Evolutionary conservation across 2,329 filamentous ascomycete species (phyloP), one percentile per base, ranked within the genome.

Genomic region (Fusarium longipes): DNA sequence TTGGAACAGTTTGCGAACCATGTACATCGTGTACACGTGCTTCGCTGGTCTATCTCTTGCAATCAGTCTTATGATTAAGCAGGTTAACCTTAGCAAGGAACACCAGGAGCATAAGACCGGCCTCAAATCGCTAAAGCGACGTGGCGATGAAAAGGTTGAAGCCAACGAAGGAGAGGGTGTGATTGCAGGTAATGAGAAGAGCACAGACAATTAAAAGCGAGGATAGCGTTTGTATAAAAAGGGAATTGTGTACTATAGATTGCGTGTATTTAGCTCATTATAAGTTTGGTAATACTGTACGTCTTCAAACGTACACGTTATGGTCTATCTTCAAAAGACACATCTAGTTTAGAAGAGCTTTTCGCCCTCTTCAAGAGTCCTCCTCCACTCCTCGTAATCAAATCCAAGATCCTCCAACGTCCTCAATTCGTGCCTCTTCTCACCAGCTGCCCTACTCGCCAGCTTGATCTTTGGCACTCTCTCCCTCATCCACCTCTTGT

Each of bases 71-170:
- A 80, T 85, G 30, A 76, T 89, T 47, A 76, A 79, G 33, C 82
- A 84, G 67, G 80, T 79, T 51, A 80, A 79, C 65, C 77, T 89
- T 55, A 87, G 81, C 76, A 85, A 82, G 66, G 79, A 85, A 29
- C 86, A 89, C 58, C 79, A 81, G 33, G 86, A 87, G 75, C 82
- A 87, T 72, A 86, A 86, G 79, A 89, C 87, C 1, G 87, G 87
- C 0, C 71, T 89, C 57, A 76, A 82, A 63, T 78, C 79, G 8
- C 73, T 82, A 65, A 78, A 76, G 71, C 68, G 70, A 9, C 72
- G 75, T 22, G 74, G 71, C 6, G 70, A 76, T 22, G 71, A 68
- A 36, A 59, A 63, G 25, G 45, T 44, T 1, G 67, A 25, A n/a
- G 36, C 7, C 14, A 30, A 50, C 22, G 45, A 50, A 14, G 33